Evolutionary conservation across 768 basidiomycete genomes (phyloP).

Genomic region (Podaxis pistillaris): DNA sequence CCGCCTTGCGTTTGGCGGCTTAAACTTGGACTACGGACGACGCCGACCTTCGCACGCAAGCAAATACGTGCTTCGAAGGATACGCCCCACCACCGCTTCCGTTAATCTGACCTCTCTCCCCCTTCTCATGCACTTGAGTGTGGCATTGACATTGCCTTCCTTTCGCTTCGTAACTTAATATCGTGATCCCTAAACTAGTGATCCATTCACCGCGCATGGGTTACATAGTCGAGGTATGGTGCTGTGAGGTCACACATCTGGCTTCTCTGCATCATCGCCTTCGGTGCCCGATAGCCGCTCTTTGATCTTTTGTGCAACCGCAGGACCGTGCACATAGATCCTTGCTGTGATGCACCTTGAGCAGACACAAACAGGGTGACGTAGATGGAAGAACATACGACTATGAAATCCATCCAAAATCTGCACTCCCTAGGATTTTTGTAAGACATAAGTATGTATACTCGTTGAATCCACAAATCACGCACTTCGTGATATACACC

Average conservation of each 20-base stretch:
- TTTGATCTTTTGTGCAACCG: constrained; percentile 57
- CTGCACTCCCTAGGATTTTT: constrained; percentile 62
- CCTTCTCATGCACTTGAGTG: neutral
- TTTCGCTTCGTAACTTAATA: neutral
- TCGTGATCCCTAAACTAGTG: neutral
- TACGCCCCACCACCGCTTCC: neutral
- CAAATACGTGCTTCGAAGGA: neutral
- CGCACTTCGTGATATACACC: constrained; percentile 29
- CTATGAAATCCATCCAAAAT: constrained; percentile 30
- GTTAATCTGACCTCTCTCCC: neutral
- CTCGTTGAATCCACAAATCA: neutral
- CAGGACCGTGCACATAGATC: constrained; percentile 64
- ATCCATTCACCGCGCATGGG: constrained; percentile 12
- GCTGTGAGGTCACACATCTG: neutral
- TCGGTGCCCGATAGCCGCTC: constrained; percentile 37
- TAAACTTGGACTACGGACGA: constrained; percentile 7
- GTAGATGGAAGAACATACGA: constrained; percentile 5
- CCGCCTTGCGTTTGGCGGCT: neutral
- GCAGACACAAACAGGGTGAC: neutral
- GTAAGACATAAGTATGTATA: neutral
- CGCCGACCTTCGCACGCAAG: neutral
- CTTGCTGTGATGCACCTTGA: neutral
- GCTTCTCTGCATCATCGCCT: constrained; percentile 6
- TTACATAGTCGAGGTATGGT: constrained; percentile 2
- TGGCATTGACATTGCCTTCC: neutral